Evolutionary conservation across 1,284 basidiomycete species (phyloP).

Genomic region (Ustilago xerochloae): DNA sequence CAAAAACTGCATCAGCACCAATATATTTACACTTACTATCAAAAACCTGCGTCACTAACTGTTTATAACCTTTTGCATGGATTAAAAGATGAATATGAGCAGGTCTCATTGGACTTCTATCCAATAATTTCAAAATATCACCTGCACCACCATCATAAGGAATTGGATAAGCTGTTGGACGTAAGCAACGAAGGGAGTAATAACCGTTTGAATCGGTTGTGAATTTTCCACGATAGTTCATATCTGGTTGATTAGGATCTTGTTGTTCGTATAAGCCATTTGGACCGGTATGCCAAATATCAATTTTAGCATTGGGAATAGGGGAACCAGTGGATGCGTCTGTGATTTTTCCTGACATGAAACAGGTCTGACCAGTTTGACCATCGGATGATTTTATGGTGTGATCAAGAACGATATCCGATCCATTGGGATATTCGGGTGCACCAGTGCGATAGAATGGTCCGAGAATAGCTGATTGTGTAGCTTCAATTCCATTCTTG

Average conservation of each 20-base stretch:
- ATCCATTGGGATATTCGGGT: slow-evolving; percentile 63
- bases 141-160: slow-evolving; percentile 69
- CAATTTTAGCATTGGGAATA: slow-evolving; percentile 65
- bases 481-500: slow-evolving; percentile 16
- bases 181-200: slow-evolving; percentile 65
- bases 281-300: slow-evolving; percentile 69
- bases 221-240: slow-evolving; percentile 66
- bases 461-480: slow-evolving; percentile 67
- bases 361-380: slow-evolving; percentile 61
- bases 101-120: slow-evolving; percentile 68
- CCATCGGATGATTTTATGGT: slow-evolving; percentile 59
- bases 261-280: slow-evolving; percentile 70
- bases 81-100: slow-evolving; percentile 68
- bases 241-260: slow-evolving; percentile 67
- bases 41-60: slow-evolving; percentile 63
- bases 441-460: slow-evolving; percentile 68
- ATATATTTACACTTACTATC: slow-evolving; percentile 68
- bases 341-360: slow-evolving; percentile 65
- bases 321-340: slow-evolving; percentile 65
- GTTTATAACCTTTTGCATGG: slow-evolving; percentile 31
- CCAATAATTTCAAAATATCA: slow-evolving; percentile 67
- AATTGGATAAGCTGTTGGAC: slow-evolving; percentile 69
- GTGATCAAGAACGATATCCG: slow-evolving; percentile 53
- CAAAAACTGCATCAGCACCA: slow-evolving; percentile 69
- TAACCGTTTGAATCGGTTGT: slow-evolving; percentile 65